Percentiles rank a stretch among this genome's conserved stretches.
phyloP scores from a whole-genome alignment of 345 rosid species.

The Lumnitzera littorea region DNA sequence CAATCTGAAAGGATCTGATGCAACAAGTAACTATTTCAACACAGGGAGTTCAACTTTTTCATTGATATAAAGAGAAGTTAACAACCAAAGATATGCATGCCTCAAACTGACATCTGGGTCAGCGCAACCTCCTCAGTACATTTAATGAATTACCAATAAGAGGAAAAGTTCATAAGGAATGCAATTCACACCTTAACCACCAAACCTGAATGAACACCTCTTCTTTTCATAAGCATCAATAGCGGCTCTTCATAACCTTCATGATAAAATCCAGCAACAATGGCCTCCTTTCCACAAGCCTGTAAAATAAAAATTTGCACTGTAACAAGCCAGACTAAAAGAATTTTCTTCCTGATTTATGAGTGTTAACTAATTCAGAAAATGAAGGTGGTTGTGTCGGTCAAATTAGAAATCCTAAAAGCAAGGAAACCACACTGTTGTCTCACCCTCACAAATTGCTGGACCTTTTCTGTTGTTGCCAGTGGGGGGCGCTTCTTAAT shows the following conservation, averaged over 20 bases:
- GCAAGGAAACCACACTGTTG: background rate
- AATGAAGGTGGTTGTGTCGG: constrained; percentile 1
- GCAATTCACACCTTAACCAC: constrained; percentile 67
- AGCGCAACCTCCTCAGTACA: background rate
- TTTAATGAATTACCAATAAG: background rate
- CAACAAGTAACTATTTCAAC: background rate
- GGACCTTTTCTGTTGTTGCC: constrained; percentile 91
- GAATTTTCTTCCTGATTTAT: background rate
- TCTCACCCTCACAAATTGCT: constrained; percentile 88
- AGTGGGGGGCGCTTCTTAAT: constrained; percentile 97
- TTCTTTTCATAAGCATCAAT: constrained; percentile 96
- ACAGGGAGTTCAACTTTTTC: too few relatives aligned
- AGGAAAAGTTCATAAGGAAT: constrained; percentile 7
- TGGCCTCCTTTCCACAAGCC: constrained; percentile 86
- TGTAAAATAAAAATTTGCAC: constrained; percentile 21
- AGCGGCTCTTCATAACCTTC: constrained; percentile 92
- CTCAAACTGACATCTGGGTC: background rate
- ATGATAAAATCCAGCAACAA: constrained; percentile 92
- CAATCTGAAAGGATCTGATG: background rate
- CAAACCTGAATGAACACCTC: constrained; percentile 91
- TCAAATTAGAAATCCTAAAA: background rate
- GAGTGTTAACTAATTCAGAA: too few relatives aligned
- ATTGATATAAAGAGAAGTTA: too few relatives aligned
- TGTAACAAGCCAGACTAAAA: constrained; percentile 1
- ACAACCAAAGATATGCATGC: too few relatives aligned